Base-by-base conservation (phyloP, 169 alveolate species). In the Plasmodium falciparum region DNA sequence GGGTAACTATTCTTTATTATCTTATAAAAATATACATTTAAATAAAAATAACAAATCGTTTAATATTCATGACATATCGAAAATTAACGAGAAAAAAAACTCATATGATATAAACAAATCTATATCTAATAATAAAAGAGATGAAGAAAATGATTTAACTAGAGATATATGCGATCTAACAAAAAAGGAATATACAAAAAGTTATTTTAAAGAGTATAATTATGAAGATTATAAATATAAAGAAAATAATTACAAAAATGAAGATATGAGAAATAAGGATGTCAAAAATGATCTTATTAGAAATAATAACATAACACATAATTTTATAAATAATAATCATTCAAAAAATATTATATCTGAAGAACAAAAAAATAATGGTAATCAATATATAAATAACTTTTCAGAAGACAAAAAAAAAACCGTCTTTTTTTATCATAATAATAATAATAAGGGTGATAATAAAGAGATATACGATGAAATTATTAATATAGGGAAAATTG, bases 401-500 rank as follows among this genome's bases (percentile, higher is more conserved):
- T 56, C 22, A 56, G 15, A 56, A 12, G 65, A 56, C 22, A 8
- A 56, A 15, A 56, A 56, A 56, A 56, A 56, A 56, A 12, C 22
- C 22, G 29, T 78, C 29, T 15, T 47, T 78, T 45, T 78, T 26
- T 70, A 9, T 22, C 54, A 56, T 15, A 6, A 5, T 13, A 39
- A 45, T n/a, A 59, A 74, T 3, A 20, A 52, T 52, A 52, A 52
- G 4, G 62, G 9, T 15, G 47, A 45, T 2, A 33, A 45, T 29
- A n/a, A 29, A 29, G 24, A 75, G 29, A 75, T 26, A 15, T 65
- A 66, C 47, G 78, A 78, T 20, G 89, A 78, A 59, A 78, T 78
- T 9, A 59, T 66, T 39, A 78, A 78, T 26, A 78, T 78, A 65
- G 78, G 71, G 4, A 65, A 45, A 52, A 20, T 78, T 4, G 78